Evolutionary conservation across 345 rosid species (phyloP), one percentile per base, ranked within the genome.

Genomic region (Salix purpurea): DNA sequence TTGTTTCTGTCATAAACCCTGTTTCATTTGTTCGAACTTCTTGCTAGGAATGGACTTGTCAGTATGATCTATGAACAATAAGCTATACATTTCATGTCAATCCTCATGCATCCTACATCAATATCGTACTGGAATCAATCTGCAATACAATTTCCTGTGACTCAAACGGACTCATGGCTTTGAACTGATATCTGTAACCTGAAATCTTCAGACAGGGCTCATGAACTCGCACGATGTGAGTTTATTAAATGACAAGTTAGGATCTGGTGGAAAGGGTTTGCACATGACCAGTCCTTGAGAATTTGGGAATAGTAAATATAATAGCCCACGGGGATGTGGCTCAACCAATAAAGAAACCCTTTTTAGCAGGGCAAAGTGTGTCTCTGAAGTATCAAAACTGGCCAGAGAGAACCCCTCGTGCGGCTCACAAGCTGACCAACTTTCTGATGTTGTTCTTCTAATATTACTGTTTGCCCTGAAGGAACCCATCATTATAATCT

Each of bases 381-480:
- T 62, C 46, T 70, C 76, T 52, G 71, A 23, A 28, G 65, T 28
- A 37, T 65, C 18, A 19, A n/a, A 30, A 0, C 24, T 28, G 30
- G 54, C 40, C 72, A 66, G 64, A 75, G 73, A 65, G 89, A 85
- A 81, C 89, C 91, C 91, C 90, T 88, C 91, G 94, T 89, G 92
- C 88, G 91, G 88, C 84, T 85, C 89, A 72, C 86, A 81, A 87
- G 83, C 90, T 80, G 86, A 85, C 85, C 72, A 76, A 73, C 77
- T 42, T 67, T 69, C 76, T 72, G 40, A 64, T 71, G 76, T 73
- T 71, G 76, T 73, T 73, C 71, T 70, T 69, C 73, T 52, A 37
- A 44, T 39, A 9, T 36, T 61, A 65, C 58, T 68, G 37, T 58
- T 42, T 40, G 23, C 6, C 14, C 44, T 36, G 18, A 39, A 26